Conservation (phyloP, 2,329 filamentous ascomycete genomes). For the Ceratocystiopsis minuta region DNA sequence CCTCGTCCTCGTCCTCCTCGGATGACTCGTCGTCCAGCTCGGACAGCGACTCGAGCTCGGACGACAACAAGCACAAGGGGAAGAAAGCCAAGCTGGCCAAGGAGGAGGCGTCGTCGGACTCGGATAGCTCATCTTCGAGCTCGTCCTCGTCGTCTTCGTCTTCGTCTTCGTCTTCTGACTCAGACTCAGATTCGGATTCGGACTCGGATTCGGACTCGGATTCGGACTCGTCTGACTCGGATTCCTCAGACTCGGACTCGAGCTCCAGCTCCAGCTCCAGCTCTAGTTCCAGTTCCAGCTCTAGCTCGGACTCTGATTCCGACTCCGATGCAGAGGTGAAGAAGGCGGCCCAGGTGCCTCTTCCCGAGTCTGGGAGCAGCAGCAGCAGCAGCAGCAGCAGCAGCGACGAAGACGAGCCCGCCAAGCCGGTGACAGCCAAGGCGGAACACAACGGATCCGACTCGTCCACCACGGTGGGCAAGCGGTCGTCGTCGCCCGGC, state of each 20-base stretch:
- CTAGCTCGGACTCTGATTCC: conserved; percentile 4
- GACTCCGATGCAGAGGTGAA: conserved; percentile 11
- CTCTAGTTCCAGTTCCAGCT: conserved; percentile 2
- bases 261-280: conserved; percentile 6
- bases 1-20: conserved; percentile 14
- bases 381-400: conserved; percentile 4
- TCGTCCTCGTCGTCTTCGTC: conserved; percentile 9
- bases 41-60: neutral
- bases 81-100: conserved; percentile 9
- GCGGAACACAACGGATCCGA: conserved; percentile 17
- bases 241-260: conserved; percentile 1
- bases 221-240: neutral
- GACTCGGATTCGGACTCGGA: conserved; percentile 16
- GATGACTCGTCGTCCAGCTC: conserved; percentile 6
- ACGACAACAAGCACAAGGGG: conserved; percentile 10
- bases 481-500: conserved; percentile 28
- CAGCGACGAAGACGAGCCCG: neutral
- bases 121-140: conserved; percentile 14
- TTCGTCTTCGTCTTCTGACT: conserved; percentile 5
- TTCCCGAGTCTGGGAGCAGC: neutral
- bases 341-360: conserved; percentile 5
- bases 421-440: neutral
- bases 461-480: conserved; percentile 29
- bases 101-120: conserved; percentile 2
- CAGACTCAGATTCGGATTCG: conserved; percentile 12